Conservation (phyloP, 768 basidiomycete species). For the Leccinum olivaceopallidum region DNA sequence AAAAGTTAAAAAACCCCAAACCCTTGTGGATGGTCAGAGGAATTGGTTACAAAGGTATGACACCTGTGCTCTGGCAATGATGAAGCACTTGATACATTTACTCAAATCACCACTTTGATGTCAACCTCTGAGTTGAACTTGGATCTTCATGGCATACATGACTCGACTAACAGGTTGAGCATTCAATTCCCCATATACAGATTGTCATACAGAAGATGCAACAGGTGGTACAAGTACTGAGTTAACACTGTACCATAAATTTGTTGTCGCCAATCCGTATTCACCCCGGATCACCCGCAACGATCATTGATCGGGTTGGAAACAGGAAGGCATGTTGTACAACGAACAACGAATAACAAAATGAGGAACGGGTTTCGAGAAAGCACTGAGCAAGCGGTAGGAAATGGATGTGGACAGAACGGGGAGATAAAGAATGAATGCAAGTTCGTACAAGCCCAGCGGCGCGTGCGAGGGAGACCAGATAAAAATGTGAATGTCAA, state of each 20-base stretch:
- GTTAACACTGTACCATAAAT: constrained; percentile 17
- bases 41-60: too few species aligned
- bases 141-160: neutral
- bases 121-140: neutral
- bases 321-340: constrained; percentile 10
- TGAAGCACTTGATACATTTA: neutral
- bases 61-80: neutral
- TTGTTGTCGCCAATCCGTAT: constrained; percentile 13
- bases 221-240: constrained; percentile 21
- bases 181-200: constrained; percentile 19
- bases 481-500: constrained; percentile 3
- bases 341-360: constrained; percentile 22
- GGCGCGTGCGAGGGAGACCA: neutral
- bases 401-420: constrained; percentile 2
- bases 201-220: constrained; percentile 24
- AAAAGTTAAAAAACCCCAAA: constrained; percentile 9
- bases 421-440: neutral
- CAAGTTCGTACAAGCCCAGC: constrained; percentile 11
- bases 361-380: neutral
- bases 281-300: neutral
- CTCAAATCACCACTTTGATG: neutral
- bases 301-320: constrained; percentile 12
- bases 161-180: neutral
- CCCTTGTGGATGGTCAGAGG: neutral
- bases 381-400: neutral